These are phyloP conservation scores for Moesziomyces sp. DNA, from an alignment of 1,284 basidiomycete species.

Conservation along the genomic window DNA sequence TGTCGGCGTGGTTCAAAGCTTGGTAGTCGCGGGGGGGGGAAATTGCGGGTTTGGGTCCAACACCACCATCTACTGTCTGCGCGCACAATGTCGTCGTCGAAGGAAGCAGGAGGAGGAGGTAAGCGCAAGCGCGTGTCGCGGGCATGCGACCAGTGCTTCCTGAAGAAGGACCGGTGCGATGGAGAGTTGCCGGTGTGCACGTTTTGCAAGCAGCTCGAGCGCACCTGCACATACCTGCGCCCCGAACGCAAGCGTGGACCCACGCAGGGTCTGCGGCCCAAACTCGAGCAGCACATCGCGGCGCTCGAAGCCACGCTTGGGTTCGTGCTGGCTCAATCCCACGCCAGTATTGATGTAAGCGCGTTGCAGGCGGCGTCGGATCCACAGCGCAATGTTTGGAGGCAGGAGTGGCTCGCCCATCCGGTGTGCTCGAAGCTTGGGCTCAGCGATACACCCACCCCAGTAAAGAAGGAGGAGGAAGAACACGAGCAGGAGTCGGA, in stretches of 20 bases:
- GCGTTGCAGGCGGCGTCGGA: not conserved
- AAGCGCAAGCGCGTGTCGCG: slow-evolving; percentile 49
- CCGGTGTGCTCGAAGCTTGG: no score
- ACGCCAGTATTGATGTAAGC: not conserved
- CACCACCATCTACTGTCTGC: no score
- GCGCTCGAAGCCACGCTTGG: slow-evolving; percentile 34
- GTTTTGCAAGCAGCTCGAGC: slow-evolving; percentile 17
- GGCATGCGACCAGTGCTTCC: slow-evolving; percentile 51
- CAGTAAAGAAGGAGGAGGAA: not conserved
- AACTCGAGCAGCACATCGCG: slow-evolving; percentile 26
- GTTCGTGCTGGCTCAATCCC: slow-evolving; percentile 5
- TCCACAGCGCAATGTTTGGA: slow-evolving; percentile 1
- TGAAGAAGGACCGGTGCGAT: slow-evolving; percentile 47
- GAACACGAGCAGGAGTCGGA: slow-evolving; percentile 14
- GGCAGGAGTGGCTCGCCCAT: not conserved
- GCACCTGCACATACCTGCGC: slow-evolving; percentile 36
- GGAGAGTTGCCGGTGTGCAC: slow-evolving; percentile 28
- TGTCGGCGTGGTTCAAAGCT: no score
- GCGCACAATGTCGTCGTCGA: not conserved
- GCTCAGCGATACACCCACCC: no score
- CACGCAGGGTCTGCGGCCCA: slow-evolving; percentile 32
- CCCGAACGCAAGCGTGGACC: slow-evolving; percentile 45
- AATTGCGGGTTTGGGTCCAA: no score
- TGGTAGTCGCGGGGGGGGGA: no score
- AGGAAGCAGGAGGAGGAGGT: no score